These are phyloP conservation scores for Cantharellus anzutake DNA, from an alignment of 768 basidiomycete species.

Conservation along the genomic window DNA sequence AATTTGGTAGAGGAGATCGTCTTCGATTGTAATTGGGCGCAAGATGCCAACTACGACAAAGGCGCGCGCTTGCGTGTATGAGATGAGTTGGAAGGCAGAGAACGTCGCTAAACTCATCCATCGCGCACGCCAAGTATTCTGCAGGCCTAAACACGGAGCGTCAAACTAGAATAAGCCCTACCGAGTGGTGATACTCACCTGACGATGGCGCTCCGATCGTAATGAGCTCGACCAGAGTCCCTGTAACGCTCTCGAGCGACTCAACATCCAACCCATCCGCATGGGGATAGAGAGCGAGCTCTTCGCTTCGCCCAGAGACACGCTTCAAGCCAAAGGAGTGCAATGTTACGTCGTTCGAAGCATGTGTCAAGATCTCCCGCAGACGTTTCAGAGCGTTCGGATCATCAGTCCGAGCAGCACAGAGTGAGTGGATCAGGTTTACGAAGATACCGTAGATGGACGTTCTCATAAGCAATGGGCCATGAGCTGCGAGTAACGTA, in stretches of 20 bases:
- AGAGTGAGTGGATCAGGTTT: constrained; percentile 65
- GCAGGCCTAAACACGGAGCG: constrained; percentile 29
- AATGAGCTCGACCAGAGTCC: constrained; percentile 42
- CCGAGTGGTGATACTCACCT: constrained; percentile 28
- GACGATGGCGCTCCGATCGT: constrained; percentile 43
- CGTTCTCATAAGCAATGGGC: constrained; percentile 53
- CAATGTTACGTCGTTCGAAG: constrained; percentile 35
- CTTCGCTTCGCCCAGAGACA: constrained; percentile 48
- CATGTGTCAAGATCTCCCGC: constrained; percentile 40
- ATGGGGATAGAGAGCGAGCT: constrained; percentile 32
- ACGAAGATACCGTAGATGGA: constrained; percentile 67
- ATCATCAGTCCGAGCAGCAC: constrained; percentile 39
- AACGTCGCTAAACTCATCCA: constrained; percentile 85
- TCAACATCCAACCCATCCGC: constrained; percentile 40
- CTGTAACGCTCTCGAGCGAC: constrained; percentile 42
- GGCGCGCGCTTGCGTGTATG: constrained; percentile 72
- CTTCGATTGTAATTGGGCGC: constrained; percentile 72
- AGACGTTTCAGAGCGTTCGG: constrained; percentile 35
- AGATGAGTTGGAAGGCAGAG: constrained; percentile 77
- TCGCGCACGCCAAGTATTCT: constrained; percentile 80
- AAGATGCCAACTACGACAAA: constrained; percentile 71
- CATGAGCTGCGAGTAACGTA: constrained; percentile 57
- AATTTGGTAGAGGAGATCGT: constrained; percentile 86
- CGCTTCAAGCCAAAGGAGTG: constrained; percentile 55
- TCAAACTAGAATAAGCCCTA: not conserved